Evolutionary conservation across 2,329 filamentous ascomycete genomes (phyloP).

Genomic region (Fusarium stilboides): DNA sequence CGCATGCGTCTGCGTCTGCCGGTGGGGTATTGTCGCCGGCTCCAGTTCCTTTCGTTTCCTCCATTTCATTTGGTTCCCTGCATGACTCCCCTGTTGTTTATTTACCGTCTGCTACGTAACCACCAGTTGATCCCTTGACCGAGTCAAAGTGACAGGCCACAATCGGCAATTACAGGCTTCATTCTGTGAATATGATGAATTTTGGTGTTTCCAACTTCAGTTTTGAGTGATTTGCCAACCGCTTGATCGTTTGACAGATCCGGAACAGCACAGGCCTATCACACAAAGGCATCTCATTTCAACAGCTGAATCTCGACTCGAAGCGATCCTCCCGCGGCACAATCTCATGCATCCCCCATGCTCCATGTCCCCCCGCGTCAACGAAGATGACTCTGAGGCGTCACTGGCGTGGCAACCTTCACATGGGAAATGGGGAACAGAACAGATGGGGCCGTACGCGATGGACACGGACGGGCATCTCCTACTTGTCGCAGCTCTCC

Average conservation of each 20-base stretch:
- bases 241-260: not conserved
- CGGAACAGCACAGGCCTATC: not conserved
- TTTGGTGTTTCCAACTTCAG: not conserved
- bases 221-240: not conserved
- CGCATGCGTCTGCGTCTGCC: constrained; percentile 11
- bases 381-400: constrained; percentile 39
- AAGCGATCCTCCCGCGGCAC: not conserved
- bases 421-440: not conserved
- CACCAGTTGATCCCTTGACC: not conserved
- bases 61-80: constrained; percentile 20
- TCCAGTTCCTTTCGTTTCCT: constrained; percentile 6
- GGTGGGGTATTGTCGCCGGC: constrained; percentile 16
- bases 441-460: constrained; percentile 6
- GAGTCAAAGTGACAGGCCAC: not conserved
- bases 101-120: not conserved
- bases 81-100: constrained; percentile 1
- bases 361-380: constrained; percentile 5
- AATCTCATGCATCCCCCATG: constrained; percentile 2
- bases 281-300: constrained; percentile 11
- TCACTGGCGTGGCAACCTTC: constrained; percentile 31
- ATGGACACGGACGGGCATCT: not conserved
- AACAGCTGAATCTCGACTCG: constrained; percentile 21
- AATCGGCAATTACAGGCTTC: not conserved
- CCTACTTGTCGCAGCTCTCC: constrained; percentile 17
- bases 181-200: not conserved